Base-by-base conservation (phyloP, 1,284 basidiomycete genomes). In the Rhodotorula sp. region DNA sequence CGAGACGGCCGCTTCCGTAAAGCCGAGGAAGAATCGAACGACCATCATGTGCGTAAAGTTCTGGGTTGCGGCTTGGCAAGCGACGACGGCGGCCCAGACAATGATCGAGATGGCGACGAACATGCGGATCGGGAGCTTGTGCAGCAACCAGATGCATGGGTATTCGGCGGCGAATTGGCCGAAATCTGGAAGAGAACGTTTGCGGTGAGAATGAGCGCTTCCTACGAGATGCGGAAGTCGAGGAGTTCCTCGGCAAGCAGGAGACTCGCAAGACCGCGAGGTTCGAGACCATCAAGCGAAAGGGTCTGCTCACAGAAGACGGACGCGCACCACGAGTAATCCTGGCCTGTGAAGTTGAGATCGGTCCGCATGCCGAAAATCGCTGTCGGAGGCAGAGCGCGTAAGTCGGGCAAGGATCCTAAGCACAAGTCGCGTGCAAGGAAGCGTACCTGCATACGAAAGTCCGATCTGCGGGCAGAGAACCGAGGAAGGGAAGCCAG, bases 11-110 rank as follows among this genome's bases (percentile, higher is more conserved):
- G 68, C 61, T 23, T 77, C 76, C 26, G 66, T 64, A 18, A 71
- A 68, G 45, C 75, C 75, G 16, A 77, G 64, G 54, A 77, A 55
- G 63, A 75, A 75, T 21, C 76, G 62, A n/a, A 56, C 55, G 3
- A 60, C 60, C 19, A 66, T 62, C 26, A 76, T 56, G 19, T 63
- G 63, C 0, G 74, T 66, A 34, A 74, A 76, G 61, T 67, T 74
- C 26, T 70, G 56, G 21, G 68, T 64, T 7, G 76, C 76, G 2
- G 73, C 73, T 56, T 64, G 60, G 49, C 63, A 75, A 4, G 52
- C 58, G 23, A 66, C 50, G 43, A 66, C 49, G 48, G 54, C 34
- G 5, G 52, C 47, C 68, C 68, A 69, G n/a, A 52, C 18, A n/a
- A 65, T 18, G 54, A 69, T 69, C 21, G 52, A 55, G 19, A 61